Evolutionary conservation across 179 eudicot genomes (phyloP), one percentile per base, ranked within the genome.

Genomic region (Beta lomatogona): DNA sequence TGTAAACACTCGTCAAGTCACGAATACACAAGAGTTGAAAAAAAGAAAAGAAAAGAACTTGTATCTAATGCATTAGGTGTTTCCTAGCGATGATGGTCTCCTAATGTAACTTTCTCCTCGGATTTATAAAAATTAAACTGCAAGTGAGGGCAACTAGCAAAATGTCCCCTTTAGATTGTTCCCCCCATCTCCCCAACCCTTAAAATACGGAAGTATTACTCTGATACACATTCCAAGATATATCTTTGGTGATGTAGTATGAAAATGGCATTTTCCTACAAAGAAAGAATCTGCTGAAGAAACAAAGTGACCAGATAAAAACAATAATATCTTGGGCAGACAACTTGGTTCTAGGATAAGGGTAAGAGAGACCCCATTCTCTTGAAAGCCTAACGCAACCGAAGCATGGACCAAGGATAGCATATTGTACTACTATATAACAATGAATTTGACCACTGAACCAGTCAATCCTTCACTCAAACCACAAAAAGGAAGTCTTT

Each of bases 361-460:
- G 41, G n/a, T 22, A 71, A 46, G 15, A 44, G 15, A 48, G 52
- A 48, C 36, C 57, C 28, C 85, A 71, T 82, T 71, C 16, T 82
- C 81, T 83, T 70, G 77, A 66, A 73, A 58, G 58, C 64, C 76
- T 68, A 73, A 73, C 65, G 61, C 75, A 36, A 58, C 73, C 21
- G 54, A 70, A 7, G 4, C 19, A 19, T 28, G 36, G 36, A 18
- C 19, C 52, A 19, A 31, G 8, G 44, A 10, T 21, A 69, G 1
- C 53, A 44, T 6, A 28, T 71, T 50, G n/a, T 71, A 54, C 44
- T 71, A 54, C 44, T 16, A 22, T 11, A 73, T 21, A 65, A 53
- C 46, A 81, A 81, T 9, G n/a, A 52, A 2, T 11, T 65, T 70
- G 76, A 44, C 67, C 25, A 9, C 3, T 48, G 52, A 48, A 36